phyloP scores from a whole-genome alignment of 441 rosid species.

The Codiaeum variegatum region DNA sequence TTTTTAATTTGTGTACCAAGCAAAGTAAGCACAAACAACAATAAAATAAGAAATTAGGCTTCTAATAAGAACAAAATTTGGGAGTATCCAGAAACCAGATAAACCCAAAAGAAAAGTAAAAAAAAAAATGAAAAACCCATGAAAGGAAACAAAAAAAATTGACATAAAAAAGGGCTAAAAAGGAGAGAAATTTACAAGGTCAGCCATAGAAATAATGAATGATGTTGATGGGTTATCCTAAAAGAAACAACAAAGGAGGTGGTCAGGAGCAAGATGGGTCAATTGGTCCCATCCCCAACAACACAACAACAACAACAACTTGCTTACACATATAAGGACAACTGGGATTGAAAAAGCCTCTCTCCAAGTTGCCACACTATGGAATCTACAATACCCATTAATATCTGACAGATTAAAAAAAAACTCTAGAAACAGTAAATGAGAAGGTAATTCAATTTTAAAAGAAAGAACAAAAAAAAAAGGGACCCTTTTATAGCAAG shows the following conservation, averaged over 20 bases:
- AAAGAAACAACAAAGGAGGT: constrained; percentile 29
- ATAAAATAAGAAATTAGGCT: constrained; percentile 13
- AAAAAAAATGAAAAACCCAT: too few species aligned
- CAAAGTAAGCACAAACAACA: constrained; percentile 5
- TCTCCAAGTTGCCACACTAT: constrained; percentile 34
- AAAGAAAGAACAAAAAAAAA: neutral
- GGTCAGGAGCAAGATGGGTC: constrained; percentile 31
- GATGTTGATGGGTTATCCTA: constrained; percentile 55
- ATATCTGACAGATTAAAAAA: constrained; percentile 36
- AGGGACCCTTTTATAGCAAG: constrained; percentile 11
- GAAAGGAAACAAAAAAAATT: constrained; percentile 17
- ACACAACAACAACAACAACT: constrained; percentile 39
- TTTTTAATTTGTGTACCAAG: neutral
- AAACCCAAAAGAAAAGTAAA: constrained; percentile 18
- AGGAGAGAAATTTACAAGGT: constrained; percentile 29
- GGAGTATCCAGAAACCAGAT: constrained; percentile 29
- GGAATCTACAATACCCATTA: constrained; percentile 40
- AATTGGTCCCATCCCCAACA: constrained; percentile 50
- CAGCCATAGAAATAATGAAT: constrained; percentile 44
- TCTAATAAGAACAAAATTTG: constrained; percentile 31
- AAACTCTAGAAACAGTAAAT: constrained; percentile 9
- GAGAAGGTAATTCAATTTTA: too few species aligned
- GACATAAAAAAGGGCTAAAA: constrained; percentile 1
- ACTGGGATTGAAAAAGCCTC: constrained; percentile 41
- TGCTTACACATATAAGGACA: constrained; percentile 33